Conservation (phyloP, 169 alveolate genomes). For the Babesia bovis region DNA sequence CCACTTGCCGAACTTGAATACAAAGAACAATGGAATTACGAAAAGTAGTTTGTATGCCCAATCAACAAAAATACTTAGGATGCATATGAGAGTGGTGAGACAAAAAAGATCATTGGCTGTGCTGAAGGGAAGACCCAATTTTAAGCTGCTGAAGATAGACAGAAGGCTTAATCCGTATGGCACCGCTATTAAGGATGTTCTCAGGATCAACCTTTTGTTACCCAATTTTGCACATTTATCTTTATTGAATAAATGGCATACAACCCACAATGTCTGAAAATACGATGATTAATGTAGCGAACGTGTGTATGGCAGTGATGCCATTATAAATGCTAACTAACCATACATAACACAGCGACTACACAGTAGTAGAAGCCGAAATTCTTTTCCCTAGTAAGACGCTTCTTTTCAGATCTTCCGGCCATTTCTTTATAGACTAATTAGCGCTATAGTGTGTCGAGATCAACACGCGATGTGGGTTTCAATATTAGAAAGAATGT, state of each 20-base stretch:
- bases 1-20: slow-evolving; percentile 17
- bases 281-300: background rate
- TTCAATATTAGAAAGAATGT: background rate
- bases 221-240: background rate
- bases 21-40: slow-evolving; percentile 44
- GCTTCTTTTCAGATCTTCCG: slow-evolving; percentile 63
- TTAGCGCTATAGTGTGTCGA: background rate
- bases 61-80: slow-evolving; percentile 39
- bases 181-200: slow-evolving; percentile 19
- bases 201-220: slow-evolving; percentile 20
- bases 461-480: background rate
- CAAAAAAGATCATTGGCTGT: slow-evolving; percentile 58
- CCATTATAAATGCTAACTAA: background rate
- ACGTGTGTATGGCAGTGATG: background rate
- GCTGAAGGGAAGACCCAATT: slow-evolving; percentile 56
- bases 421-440: slow-evolving; percentile 49
- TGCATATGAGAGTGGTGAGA: slow-evolving; percentile 34
- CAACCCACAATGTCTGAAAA: slow-evolving; percentile 19
- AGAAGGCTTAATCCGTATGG: slow-evolving; percentile 38
- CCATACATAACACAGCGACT: slow-evolving; percentile 12
- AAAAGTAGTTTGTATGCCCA: slow-evolving; percentile 46
- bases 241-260: background rate
- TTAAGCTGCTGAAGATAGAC: slow-evolving; percentile 26
- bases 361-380: slow-evolving; percentile 36
- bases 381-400: slow-evolving; percentile 34